Percentiles rank a stretch among this genome's conserved stretches.
phyloP scores from a whole-genome alignment of 352 stramenopile genomes.

The Pythium phragmitis region DNA sequence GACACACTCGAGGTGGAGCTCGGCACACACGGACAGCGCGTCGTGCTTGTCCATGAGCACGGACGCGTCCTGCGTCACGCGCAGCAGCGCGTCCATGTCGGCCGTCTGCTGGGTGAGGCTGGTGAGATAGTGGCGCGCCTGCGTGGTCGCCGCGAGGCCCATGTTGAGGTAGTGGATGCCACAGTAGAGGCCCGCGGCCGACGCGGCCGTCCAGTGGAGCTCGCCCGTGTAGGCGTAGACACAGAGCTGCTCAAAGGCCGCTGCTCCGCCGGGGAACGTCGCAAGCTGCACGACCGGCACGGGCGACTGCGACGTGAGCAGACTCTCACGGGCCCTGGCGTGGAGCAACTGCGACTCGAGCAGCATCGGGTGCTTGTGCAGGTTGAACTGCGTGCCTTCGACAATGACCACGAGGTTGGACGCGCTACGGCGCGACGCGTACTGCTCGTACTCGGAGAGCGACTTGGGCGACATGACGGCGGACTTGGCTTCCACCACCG shows the following conservation, averaged over 20 bases:
- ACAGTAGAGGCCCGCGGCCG: constrained; percentile 34
- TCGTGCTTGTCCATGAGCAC: constrained; percentile 18
- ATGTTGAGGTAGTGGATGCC: constrained; percentile 50
- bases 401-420: constrained; percentile 71
- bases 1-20: constrained; percentile 26
- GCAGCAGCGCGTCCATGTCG: constrained; percentile 5
- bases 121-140: constrained; percentile 32
- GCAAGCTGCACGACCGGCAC: constrained; percentile 47
- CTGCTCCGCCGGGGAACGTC: constrained; percentile 50
- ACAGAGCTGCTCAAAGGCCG: constrained; percentile 63
- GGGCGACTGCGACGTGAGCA: constrained; percentile 18
- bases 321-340: constrained; percentile 33
- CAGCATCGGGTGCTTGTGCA: constrained; percentile 71
- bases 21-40: constrained; percentile 11
- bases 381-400: constrained; percentile 63
- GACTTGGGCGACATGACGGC: constrained; percentile 25
- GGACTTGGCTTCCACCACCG: background rate
- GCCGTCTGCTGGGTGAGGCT: constrained; percentile 6
- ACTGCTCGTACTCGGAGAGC: constrained; percentile 59
- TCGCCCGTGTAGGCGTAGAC: constrained; percentile 71
- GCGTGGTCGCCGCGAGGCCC: constrained; percentile 33
- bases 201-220: constrained; percentile 33
- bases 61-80: constrained; percentile 14
- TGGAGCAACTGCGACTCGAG: constrained; percentile 48
- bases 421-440: constrained; percentile 31